Conservation (phyloP, 1,139 yeast genomes). For the Taphrina communis region DNA sequence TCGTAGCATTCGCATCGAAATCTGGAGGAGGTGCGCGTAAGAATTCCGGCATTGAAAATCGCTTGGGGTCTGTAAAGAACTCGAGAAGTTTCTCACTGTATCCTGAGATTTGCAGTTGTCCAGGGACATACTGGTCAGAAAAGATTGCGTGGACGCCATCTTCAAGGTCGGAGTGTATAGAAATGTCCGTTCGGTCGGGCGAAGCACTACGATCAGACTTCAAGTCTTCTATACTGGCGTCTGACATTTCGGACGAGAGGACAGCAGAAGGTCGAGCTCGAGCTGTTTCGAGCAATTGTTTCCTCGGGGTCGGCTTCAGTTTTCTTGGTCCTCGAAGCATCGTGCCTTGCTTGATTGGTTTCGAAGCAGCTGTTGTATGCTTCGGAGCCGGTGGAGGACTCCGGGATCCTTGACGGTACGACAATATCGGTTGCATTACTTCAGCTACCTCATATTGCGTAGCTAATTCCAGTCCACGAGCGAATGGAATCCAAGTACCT, state of each 20-base stretch:
- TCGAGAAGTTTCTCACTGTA: slow-evolving; percentile 58
- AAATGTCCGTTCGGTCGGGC: slow-evolving; percentile 34
- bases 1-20: slow-evolving; percentile 75
- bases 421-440: slow-evolving; percentile 66
- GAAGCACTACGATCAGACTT: slow-evolving; percentile 36
- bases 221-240: slow-evolving; percentile 36
- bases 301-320: slow-evolving; percentile 22
- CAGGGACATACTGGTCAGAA: slow-evolving; percentile 34
- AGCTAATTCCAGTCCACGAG: slow-evolving; percentile 67
- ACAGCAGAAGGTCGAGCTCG: slow-evolving; percentile 16
- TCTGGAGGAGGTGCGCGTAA: slow-evolving; percentile 76
- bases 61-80: slow-evolving; percentile 73
- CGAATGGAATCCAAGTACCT: slow-evolving; percentile 55
- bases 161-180: slow-evolving; percentile 25
- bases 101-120: slow-evolving; percentile 47
- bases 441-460: slow-evolving; percentile 69
- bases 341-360: slow-evolving; percentile 14
- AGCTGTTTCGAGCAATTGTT: not conserved
- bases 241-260: slow-evolving; percentile 25
- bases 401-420: slow-evolving; percentile 59
- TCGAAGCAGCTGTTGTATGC: slow-evolving; percentile 41
- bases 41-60: slow-evolving; percentile 73
- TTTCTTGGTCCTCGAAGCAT: slow-evolving; percentile 20
- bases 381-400: slow-evolving; percentile 42
- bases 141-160: slow-evolving; percentile 24